Evolutionary conservation across 768 basidiomycete genomes (phyloP).

Genomic region (Harrya chromipes): DNA sequence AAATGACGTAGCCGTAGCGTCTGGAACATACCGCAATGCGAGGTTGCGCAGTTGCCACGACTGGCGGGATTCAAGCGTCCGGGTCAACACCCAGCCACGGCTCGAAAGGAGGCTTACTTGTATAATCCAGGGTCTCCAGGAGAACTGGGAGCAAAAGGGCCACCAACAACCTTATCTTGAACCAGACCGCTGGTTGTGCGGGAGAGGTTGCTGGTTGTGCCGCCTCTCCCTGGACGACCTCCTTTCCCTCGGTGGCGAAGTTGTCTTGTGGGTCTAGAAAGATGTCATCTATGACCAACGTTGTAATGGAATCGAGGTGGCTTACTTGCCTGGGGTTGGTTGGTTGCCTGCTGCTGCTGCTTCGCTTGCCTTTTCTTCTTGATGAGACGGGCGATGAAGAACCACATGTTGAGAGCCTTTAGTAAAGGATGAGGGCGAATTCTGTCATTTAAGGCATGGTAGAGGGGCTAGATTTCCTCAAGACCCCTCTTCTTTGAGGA

Average conservation of each 20-base stretch:
- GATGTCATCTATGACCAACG: too few species aligned
- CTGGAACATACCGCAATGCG: constrained; percentile 43
- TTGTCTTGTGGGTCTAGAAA: not conserved
- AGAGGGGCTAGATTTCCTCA: not conserved
- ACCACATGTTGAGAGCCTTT: constrained; percentile 3
- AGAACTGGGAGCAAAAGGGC: constrained; percentile 41
- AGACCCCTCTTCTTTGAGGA: too few species aligned
- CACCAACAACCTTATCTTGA: constrained; percentile 21
- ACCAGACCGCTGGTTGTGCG: not conserved
- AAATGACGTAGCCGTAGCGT: not conserved
- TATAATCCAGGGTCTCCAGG: constrained; percentile 38
- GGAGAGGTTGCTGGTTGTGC: too few species aligned
- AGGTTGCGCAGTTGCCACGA: constrained; percentile 51
- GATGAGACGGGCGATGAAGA: constrained; percentile 7
- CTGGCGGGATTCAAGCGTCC: constrained; percentile 18
- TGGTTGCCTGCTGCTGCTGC: not conserved
- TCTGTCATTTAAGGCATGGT: not conserved
- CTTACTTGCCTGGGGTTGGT: constrained; percentile 3
- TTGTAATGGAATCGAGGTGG: not conserved
- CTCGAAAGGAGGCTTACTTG: constrained; percentile 8
- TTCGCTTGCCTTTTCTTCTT: not conserved
- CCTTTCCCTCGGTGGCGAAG: not conserved
- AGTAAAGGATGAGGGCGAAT: not conserved
- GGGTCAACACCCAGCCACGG: not conserved
- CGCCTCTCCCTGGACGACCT: not conserved